phyloP scores from a whole-genome alignment of 2,329 filamentous ascomycete species.

The Fusarium globosum region DNA sequence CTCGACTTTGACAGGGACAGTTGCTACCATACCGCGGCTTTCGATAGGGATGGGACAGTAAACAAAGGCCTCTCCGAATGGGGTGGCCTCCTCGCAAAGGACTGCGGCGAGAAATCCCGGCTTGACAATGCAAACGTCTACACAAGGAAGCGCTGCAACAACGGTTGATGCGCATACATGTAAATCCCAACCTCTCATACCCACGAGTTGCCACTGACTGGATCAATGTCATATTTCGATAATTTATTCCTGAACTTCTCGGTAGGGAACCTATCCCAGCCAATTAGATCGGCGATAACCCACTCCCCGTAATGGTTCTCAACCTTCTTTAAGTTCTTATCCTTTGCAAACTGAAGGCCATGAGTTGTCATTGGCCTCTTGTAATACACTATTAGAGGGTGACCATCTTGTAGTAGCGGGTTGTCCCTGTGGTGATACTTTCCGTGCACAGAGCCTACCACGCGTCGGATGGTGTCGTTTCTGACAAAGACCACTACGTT shows the following conservation, averaged over 20 bases:
- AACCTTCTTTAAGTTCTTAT: fast-evolving
- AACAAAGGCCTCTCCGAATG: neutral
- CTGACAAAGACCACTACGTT: neutral
- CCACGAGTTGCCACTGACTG: neutral
- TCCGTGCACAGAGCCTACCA: neutral
- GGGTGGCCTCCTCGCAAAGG: too few species aligned
- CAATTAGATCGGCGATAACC: neutral
- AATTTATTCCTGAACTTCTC: neutral
- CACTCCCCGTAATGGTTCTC: neutral
- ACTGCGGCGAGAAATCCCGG: neutral
- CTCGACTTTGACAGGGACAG: neutral
- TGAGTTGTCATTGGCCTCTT: neutral
- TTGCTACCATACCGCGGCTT: neutral
- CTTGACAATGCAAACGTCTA: neutral
- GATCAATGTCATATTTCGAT: fast-evolving
- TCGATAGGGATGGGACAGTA: fast-evolving
- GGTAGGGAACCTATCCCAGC: neutral
- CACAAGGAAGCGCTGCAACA: conserved; percentile 6
- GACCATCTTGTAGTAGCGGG: neutral
- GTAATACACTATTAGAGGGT: neutral
- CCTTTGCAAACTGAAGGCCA: fast-evolving
- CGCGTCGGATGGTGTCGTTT: neutral
- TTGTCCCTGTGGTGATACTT: neutral
- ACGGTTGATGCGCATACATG: conserved; percentile 1
- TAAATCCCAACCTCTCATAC: neutral